Evolutionary conservation across 1,139 yeast species (phyloP).

Genomic region (Yamadazyma jaroonii): DNA sequence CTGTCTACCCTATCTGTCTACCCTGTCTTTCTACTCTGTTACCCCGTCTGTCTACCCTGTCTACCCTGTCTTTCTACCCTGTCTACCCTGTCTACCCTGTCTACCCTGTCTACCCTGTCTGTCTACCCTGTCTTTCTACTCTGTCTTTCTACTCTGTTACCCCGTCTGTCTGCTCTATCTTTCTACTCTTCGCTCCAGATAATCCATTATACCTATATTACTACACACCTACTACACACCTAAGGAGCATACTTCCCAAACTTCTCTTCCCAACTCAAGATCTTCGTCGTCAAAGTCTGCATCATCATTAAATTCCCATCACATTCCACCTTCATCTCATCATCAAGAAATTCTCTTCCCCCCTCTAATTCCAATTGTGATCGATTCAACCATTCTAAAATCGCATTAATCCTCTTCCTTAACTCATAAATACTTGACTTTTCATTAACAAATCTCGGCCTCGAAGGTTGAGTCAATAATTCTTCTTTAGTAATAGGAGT

Average conservation of each 20-base stretch:
- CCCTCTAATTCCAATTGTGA: slow-evolving; percentile 77
- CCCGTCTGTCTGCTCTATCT: too few species aligned
- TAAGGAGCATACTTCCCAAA: slow-evolving; percentile 56
- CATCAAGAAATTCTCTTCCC: slow-evolving; percentile 49
- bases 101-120: too few species aligned
- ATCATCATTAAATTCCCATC: slow-evolving; percentile 60
- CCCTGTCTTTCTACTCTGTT: too few species aligned
- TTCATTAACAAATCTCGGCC: slow-evolving; percentile 78
- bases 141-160: too few species aligned
- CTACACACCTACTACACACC: not conserved
- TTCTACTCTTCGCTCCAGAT: too few species aligned
- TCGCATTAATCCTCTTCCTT: slow-evolving; percentile 85
- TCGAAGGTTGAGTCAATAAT: slow-evolving; percentile 62
- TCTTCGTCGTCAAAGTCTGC: slow-evolving; percentile 67
- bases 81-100: too few species aligned
- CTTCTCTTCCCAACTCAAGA: slow-evolving; percentile 74
- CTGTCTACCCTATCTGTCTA: too few species aligned
- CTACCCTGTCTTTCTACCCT: too few species aligned
- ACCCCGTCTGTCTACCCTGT: too few species aligned
- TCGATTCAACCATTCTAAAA: slow-evolving; percentile 83
- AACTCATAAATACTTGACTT: slow-evolving; percentile 75
- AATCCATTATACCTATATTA: too few species aligned
- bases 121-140: too few species aligned
- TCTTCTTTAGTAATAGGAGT: slow-evolving; percentile 32
- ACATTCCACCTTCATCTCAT: slow-evolving; percentile 34